Evolutionary conservation across 164 flowering plant genomes (phyloP), one percentile per base, ranked within the genome.

Genomic region (Taxillus chinensis): DNA sequence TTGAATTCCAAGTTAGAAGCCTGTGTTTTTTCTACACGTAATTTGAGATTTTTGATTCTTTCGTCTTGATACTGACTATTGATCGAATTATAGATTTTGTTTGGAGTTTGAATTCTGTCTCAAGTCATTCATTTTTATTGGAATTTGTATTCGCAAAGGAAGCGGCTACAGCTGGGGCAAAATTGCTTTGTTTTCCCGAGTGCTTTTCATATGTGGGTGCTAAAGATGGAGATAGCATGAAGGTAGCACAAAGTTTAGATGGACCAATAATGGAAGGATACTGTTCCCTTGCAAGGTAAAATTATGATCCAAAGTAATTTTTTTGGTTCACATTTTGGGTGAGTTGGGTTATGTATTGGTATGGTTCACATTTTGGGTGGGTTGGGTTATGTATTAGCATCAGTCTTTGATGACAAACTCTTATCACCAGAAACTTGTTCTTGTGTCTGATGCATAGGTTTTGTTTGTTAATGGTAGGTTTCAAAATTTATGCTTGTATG

Each of bases 161-260:
- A 70, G 98, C 98, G 55, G 92, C 77, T 49, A 74, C 82, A 10
- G 92, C 92, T 37, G 98, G 96, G 38, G 98, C 90, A 9, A 89
- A 84, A 62, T 59, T 93, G 82, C 77, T 93, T 42, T 88, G 88
- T 65, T 82, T 93, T 41, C 97, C 98, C 10, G 98, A 93, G 64
- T 83, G 74, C 59, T 93, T 90, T 71, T 86, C 96, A 0, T 93
- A 57, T 53, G 67, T 90, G 27, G 88, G 92, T 52, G 79, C 73
- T 14, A 74, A 64, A 59, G 71, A 66, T 8, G 96, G 96, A 55
- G 96, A 93, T 11, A 83, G 95, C 74, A 64, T 87, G 12, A 72
- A 69, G 55, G 71, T 93, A 56, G 92, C 95, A 8, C 87, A 93
- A 62, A 66, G 85, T 49, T 75, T 93, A 52, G 88, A 93, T 71